Evolutionary conservation across 305 asterid genomes (phyloP).

Genomic region (Rubia peregrina): DNA sequence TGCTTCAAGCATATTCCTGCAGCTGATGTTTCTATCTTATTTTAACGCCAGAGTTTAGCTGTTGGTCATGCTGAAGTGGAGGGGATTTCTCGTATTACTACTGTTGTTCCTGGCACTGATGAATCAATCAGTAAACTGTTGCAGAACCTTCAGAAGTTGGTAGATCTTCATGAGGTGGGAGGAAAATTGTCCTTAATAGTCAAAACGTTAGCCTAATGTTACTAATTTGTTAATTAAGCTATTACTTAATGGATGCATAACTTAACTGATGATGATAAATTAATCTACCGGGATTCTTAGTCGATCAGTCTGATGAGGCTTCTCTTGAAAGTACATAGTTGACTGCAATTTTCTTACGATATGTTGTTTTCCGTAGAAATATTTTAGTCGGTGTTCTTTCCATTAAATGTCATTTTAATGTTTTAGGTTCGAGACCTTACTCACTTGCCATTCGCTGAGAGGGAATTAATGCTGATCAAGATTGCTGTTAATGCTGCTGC

Average conservation of each 20-base stretch:
- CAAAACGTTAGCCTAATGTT: background rate
- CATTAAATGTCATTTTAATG: background rate
- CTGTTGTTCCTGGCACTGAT: slow-evolving; percentile 94
- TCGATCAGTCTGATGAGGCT: background rate
- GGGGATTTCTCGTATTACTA: slow-evolving; percentile 88
- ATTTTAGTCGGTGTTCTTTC: background rate
- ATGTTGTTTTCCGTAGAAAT: background rate
- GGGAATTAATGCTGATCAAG: slow-evolving; percentile 84
- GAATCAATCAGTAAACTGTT: slow-evolving; percentile 76
- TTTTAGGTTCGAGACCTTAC: slow-evolving; percentile 77
- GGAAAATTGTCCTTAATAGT: slow-evolving; percentile 6
- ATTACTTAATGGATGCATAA: background rate
- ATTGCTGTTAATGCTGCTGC: slow-evolving; percentile 86
- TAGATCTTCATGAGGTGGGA: slow-evolving; percentile 89
- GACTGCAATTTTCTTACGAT: background rate
- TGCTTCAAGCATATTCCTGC: slow-evolving; percentile 12
- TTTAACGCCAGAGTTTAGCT: slow-evolving; percentile 74
- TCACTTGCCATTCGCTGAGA: slow-evolving; percentile 84
- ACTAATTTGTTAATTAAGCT: background rate
- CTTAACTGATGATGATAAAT: background rate
- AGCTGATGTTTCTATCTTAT: slow-evolving; percentile 17
- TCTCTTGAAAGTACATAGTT: background rate
- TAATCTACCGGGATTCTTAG: background rate
- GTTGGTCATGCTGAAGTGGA: slow-evolving; percentile 97
- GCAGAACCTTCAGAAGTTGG: slow-evolving; percentile 74